These are phyloP conservation scores for Pichia norvegensis DNA, from an alignment of 1,139 yeast species.

Conservation along the genomic window DNA sequence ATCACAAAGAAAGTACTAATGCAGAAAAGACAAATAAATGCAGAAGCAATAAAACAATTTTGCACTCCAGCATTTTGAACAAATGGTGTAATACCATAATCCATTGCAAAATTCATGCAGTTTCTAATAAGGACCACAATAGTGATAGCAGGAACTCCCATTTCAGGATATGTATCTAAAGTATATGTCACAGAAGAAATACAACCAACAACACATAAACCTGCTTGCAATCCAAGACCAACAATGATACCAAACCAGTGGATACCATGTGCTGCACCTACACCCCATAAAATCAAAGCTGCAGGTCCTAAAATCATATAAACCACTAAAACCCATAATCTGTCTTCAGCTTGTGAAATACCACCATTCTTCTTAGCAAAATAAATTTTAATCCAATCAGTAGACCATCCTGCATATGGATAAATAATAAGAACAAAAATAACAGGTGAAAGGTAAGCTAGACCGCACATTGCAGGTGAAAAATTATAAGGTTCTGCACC, in stretches of 20 bases:
- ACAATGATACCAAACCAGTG: slow-evolving; percentile 48
- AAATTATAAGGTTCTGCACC: slow-evolving; percentile 39
- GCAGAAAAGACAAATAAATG: slow-evolving; percentile 36
- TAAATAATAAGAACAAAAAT: slow-evolving; percentile 30
- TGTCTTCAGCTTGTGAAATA: slow-evolving; percentile 34
- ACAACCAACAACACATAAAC: slow-evolving; percentile 41
- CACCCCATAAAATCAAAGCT: slow-evolving; percentile 36
- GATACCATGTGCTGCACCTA: slow-evolving; percentile 34
- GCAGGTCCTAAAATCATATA: slow-evolving; percentile 34
- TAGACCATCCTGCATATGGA: slow-evolving; percentile 31
- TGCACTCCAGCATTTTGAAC: slow-evolving; percentile 36
- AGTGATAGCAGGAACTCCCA: slow-evolving; percentile 51
- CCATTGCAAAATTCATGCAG: slow-evolving; percentile 40
- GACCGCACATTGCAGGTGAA: slow-evolving; percentile 34
- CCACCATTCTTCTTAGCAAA: slow-evolving; percentile 34
- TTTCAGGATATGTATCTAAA: slow-evolving; percentile 46
- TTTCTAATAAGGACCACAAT: slow-evolving; percentile 31
- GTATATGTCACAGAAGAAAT: slow-evolving; percentile 45
- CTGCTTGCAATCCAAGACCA: slow-evolving; percentile 50
- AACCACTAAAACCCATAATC: slow-evolving; percentile 32
- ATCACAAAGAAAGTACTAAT: slow-evolving; percentile 36
- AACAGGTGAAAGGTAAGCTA: slow-evolving; percentile 37
- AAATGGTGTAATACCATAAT: slow-evolving; percentile 46
- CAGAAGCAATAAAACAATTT: slow-evolving; percentile 39
- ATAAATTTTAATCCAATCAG: slow-evolving; percentile 33